Evolutionary conservation across 176 grass and related monocot species (phyloP), one percentile per base, ranked within the genome.

Genomic region (Raddia guianensis): DNA sequence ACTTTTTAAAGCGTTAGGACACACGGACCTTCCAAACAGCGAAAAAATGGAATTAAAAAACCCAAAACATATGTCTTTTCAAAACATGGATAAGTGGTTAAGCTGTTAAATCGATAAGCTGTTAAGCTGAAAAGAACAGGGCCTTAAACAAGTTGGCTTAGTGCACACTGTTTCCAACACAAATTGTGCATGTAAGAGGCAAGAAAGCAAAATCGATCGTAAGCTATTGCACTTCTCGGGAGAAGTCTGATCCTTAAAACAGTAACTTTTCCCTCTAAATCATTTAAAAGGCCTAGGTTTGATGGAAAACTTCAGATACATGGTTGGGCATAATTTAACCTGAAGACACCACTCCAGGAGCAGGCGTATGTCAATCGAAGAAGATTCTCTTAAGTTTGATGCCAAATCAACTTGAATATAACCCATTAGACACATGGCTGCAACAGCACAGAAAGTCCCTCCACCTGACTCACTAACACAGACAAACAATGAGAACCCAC

Each of bases 391-490:
- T 35, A 83, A 74, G 63, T 88, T 91, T 42, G 85, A 84, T 79
- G 70, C 70, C 82, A 88, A 73, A 77, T 98, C 86, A 81, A 5
- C 40, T 75, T 89, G 76, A 58, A 93, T 74, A 63, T 93, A 95
- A 78, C 90, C 90, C 96, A 98, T 95, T 49, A 98, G 90, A 79
- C 49, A 67, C 27, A 95, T 86, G 87, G 92, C 90, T 68, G 96
- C 96, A 45, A 98, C 90, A 49, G 83, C 96, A 91, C 90, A 95
- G 74, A 91, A 98, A 75, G 92, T 89, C 27, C 85, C 92, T 70
- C 96, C 96, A 98, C 96, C 96, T 98, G 96, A 85, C 84, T 83
- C 86, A 81, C 75, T 92, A 93, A 93, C 82, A 80, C 63, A 80
- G 71, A 61, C 47, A 87, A 44, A 53, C 18, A 72, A 82, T 82